Evolutionary conservation across 164 flowering plant species (phyloP).

Genomic region (Buxus sempervirens): DNA sequence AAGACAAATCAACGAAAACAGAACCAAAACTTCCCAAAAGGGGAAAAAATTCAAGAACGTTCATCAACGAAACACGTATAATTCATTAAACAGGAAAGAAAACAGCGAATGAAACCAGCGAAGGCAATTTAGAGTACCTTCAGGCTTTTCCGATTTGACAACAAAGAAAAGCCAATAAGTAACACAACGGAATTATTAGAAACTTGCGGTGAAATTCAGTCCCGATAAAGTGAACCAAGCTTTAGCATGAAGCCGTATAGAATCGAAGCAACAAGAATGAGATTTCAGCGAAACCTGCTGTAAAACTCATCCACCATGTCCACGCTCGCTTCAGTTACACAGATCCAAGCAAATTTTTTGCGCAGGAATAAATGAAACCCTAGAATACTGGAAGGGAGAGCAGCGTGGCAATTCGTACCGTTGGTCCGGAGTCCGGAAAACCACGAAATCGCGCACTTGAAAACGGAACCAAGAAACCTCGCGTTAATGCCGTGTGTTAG

Average conservation of each 20-base stretch:
- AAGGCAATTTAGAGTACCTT: background rate
- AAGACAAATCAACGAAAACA: too few relatives aligned
- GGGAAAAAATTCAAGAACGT: background rate
- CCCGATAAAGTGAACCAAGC: background rate
- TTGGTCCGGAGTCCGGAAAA: too few relatives aligned
- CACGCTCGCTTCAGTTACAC: conserved; percentile 5
- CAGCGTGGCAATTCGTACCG: too few relatives aligned
- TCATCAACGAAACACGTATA: background rate
- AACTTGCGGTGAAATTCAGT: conserved; percentile 3
- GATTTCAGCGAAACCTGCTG: background rate
- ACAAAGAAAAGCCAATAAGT: background rate
- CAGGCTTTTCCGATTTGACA: background rate
- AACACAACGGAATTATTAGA: background rate
- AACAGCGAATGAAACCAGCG: background rate
- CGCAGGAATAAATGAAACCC: background rate
- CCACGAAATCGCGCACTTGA: too few relatives aligned
- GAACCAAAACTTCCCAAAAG: background rate
- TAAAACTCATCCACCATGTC: too few relatives aligned
- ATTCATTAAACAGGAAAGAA: background rate
- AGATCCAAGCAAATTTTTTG: background rate
- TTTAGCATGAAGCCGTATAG: background rate
- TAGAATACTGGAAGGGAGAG: background rate
- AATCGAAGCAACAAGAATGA: background rate
- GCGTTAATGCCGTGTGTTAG: too few relatives aligned
- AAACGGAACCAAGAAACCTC: too few relatives aligned